Conservation (phyloP, 495 filamentous ascomycete genomes). For the Penicillium longicatenatum region DNA sequence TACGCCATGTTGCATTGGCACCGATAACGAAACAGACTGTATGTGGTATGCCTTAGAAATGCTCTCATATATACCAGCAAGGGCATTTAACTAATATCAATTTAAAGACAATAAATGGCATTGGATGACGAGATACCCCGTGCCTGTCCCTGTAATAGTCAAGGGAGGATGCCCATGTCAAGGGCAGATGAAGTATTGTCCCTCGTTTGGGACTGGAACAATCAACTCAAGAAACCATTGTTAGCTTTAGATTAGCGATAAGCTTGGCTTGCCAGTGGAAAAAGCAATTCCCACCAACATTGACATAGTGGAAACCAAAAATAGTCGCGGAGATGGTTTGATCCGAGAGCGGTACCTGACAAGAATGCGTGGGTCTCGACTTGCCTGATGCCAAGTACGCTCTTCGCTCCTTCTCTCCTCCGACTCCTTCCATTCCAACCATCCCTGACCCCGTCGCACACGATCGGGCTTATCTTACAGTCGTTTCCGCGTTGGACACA, state of each 20-base stretch:
- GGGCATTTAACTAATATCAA: too few species aligned
- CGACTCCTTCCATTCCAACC: slow-evolving; percentile 8
- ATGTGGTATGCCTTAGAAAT: too few species aligned
- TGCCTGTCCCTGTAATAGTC: too few species aligned
- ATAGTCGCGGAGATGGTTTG: slow-evolving; percentile 8
- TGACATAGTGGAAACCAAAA: background rate
- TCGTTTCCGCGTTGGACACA: slow-evolving; percentile 7
- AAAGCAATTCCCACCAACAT: too few species aligned
- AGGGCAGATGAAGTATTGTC: background rate
- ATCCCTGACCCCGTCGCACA: background rate
- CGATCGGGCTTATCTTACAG: slow-evolving; percentile 2
- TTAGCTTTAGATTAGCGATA: background rate
- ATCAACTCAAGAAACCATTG: background rate
- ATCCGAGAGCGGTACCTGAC: slow-evolving; percentile 7
- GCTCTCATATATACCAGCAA: too few species aligned
- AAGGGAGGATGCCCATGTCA: too few species aligned
- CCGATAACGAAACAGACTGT: too few species aligned
- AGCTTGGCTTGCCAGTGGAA: too few species aligned
- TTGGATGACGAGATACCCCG: too few species aligned
- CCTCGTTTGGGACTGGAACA: background rate
- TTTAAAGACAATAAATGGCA: too few species aligned
- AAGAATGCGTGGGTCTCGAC: slow-evolving; percentile 6
- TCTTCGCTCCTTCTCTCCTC: slow-evolving; percentile 9
- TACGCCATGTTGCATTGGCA: too few species aligned
- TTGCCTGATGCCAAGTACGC: background rate